A percentile compares a stretch with the other conserved stretches of the same genome.
Evolutionary conservation across 768 basidiomycete species (phyloP).

Genomic region (Hericium coralloides): DNA sequence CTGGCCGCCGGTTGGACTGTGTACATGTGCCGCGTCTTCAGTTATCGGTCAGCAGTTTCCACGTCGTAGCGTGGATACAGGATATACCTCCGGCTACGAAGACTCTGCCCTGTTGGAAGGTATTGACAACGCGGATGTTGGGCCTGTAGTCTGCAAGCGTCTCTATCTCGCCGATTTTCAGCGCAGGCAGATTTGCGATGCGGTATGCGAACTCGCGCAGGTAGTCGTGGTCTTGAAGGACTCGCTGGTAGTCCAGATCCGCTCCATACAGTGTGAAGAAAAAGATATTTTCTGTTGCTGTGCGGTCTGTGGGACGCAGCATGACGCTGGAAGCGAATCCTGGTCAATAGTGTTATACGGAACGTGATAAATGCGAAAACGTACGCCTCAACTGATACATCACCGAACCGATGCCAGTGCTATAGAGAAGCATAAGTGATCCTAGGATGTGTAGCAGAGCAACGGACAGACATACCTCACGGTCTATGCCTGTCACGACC

Average conservation of each 20-base stretch:
- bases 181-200: background rate
- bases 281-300: background rate
- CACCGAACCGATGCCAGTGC: background rate
- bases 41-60: background rate
- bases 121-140: slow-evolving; percentile 11
- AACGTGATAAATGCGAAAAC: background rate
- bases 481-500: background rate
- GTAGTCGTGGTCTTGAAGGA: background rate
- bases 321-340: background rate
- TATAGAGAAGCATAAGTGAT: background rate
- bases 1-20: slow-evolving; percentile 2
- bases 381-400: background rate
- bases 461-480: background rate
- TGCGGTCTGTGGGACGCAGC: background rate
- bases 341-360: background rate
- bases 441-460: background rate
- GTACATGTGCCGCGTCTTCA: slow-evolving; percentile 4
- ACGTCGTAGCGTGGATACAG: slow-evolving; percentile 9
- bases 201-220: background rate
- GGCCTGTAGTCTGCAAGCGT: slow-evolving; percentile 6
- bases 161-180: slow-evolving; percentile 2
- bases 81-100: slow-evolving; percentile 13
- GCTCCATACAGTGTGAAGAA: background rate
- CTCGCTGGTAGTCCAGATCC: background rate
- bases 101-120: slow-evolving; percentile 10